These are phyloP conservation scores for Liriodendron chinense DNA, from an alignment of 164 flowering plant genomes.

Conservation along the genomic window DNA sequence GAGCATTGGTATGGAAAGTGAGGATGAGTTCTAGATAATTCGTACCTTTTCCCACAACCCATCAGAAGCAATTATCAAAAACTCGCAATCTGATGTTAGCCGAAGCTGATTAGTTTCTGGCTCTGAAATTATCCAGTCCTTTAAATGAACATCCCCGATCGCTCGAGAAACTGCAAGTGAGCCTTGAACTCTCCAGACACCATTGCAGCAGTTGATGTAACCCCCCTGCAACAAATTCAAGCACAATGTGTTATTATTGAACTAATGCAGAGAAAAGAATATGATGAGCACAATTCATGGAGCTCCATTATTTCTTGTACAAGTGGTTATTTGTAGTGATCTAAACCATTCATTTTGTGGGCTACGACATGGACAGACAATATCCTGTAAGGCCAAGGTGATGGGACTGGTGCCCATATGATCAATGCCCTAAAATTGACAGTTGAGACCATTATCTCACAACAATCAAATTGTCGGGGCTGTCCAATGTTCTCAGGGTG, in stretches of 20 bases:
- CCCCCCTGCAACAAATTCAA: conserved; percentile 42
- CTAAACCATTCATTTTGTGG: not conserved
- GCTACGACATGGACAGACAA: not conserved
- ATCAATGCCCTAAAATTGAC: too few species aligned
- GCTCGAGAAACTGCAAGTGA: conserved; percentile 59
- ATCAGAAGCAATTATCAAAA: conserved; percentile 60
- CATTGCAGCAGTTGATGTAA: conserved; percentile 34
- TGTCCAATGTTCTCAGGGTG: too few species aligned
- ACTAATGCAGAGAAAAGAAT: not conserved
- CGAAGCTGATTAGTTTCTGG: conserved; percentile 37
- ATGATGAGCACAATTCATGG: too few species aligned
- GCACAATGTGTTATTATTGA: not conserved
- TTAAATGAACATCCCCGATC: conserved; percentile 51
- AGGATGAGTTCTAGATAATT: not conserved
- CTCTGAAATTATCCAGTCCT: conserved; percentile 51
- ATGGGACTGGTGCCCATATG: too few species aligned
- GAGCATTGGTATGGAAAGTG: not conserved
- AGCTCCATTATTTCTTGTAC: too few species aligned
- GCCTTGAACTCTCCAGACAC: conserved; percentile 60
- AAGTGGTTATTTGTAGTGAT: not conserved
- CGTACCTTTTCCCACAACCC: conserved; percentile 70
- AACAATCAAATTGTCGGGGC: too few species aligned
- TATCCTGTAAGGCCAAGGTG: not conserved
- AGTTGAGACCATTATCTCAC: too few species aligned
- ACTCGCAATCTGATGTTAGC: conserved; percentile 41